These are phyloP conservation scores for Papiliotrema flavescens DNA, from an alignment of 1,284 basidiomycete genomes.

Conservation along the genomic window DNA sequence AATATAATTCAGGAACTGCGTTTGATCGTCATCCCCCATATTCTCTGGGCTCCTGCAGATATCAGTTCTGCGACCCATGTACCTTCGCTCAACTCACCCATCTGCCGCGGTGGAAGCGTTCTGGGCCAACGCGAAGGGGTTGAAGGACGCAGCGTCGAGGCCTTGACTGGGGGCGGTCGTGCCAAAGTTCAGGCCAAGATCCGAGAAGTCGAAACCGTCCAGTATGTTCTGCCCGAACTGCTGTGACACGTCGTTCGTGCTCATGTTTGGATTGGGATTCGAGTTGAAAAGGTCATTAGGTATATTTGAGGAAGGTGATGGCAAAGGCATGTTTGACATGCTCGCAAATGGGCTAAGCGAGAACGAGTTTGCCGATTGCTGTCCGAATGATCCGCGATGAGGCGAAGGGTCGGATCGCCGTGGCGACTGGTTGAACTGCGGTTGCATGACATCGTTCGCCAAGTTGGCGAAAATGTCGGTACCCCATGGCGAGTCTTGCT, in stretches of 20 bases:
- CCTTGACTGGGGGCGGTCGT: background rate
- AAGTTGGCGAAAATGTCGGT: constrained; percentile 1
- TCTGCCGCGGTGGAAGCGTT: constrained; percentile 29
- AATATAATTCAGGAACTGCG: constrained; percentile 44
- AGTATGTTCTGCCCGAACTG: constrained; percentile 31
- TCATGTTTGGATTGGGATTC: background rate
- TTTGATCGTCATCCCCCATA: constrained; percentile 31
- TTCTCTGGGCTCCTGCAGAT: background rate
- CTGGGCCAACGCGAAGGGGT: constrained; percentile 48
- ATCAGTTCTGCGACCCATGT: background rate
- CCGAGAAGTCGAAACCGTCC: constrained; percentile 41
- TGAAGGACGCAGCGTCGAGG: constrained; percentile 31
- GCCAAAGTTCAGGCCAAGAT: constrained; percentile 28
- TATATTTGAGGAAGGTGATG: background rate
- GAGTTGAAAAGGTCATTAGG: background rate
- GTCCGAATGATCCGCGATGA: background rate
- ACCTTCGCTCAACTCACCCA: constrained; percentile 24
- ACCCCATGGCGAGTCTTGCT: constrained; percentile 11
- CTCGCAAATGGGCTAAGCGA: constrained; percentile 1
- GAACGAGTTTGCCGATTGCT: background rate
- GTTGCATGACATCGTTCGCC: constrained; percentile 1
- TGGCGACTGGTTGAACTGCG: constrained; percentile 1
- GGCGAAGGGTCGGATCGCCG: background rate
- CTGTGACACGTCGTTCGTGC: background rate
- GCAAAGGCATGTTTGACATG: background rate